A percentile compares a stretch with the other conserved stretches of the same genome.
Evolutionary conservation across 768 basidiomycete genomes (phyloP).

Genomic region (Tremella fuciformis): DNA sequence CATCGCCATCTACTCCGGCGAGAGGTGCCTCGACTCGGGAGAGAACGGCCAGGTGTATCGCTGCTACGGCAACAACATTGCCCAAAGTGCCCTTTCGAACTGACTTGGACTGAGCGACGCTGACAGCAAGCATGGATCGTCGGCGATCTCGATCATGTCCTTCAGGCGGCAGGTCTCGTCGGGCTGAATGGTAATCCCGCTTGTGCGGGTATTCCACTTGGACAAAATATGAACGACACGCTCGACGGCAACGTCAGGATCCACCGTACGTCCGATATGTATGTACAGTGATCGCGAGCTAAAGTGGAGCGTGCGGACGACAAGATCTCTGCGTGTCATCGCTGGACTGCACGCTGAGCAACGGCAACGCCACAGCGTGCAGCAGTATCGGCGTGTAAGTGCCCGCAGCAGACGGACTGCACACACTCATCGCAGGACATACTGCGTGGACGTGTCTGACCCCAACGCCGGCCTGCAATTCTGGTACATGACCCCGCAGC

Average conservation of each 20-base stretch:
- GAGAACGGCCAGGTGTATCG: slow-evolving; percentile 4
- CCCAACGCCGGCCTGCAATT: neutral
- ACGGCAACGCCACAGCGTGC: neutral
- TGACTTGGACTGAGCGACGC: neutral
- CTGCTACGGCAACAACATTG: slow-evolving; percentile 3
- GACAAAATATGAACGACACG: slow-evolving; percentile 3
- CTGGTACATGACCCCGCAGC: neutral
- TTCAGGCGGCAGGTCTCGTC: neutral
- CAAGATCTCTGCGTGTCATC: neutral
- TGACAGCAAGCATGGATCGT: slow-evolving; percentile 1
- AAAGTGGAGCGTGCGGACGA: neutral
- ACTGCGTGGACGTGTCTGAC: neutral
- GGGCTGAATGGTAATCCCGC: neutral
- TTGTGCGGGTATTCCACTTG: neutral
- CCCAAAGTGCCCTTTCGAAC: neutral
- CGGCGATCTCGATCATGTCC: slow-evolving; percentile 1
- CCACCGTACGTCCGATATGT: neutral
- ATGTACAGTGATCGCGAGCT: neutral
- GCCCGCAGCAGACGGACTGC: neutral
- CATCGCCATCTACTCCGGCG: neutral
- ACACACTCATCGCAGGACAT: slow-evolving; percentile 1
- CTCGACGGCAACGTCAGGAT: neutral
- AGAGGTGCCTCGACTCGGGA: neutral
- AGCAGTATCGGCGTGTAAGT: neutral
- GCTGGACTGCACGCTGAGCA: neutral